Evolutionary conservation across 2,329 filamentous ascomycete genomes (phyloP).

Genomic region (Tothia fuscella): DNA sequence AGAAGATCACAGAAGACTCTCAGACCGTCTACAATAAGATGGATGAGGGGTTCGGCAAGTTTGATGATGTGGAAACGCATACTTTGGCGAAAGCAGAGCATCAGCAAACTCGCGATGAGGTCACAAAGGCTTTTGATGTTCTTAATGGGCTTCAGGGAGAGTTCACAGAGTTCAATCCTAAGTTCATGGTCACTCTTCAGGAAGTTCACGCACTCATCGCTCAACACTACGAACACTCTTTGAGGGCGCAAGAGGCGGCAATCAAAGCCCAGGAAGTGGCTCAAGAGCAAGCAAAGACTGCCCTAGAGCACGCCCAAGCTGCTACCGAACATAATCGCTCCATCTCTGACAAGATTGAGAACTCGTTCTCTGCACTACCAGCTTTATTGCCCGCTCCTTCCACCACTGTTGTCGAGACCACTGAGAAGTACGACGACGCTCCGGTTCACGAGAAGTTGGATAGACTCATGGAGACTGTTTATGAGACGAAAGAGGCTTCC

Average conservation of each 20-base stretch:
- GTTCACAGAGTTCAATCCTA: slow-evolving; percentile 72
- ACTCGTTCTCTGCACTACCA: slow-evolving; percentile 29
- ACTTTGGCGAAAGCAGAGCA: slow-evolving; percentile 67
- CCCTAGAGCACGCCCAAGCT: slow-evolving; percentile 30
- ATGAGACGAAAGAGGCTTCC: slow-evolving; percentile 56
- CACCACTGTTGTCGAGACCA: slow-evolving; percentile 16
- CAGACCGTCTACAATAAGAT: slow-evolving; percentile 76
- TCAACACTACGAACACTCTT: slow-evolving; percentile 81
- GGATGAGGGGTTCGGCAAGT: slow-evolving; percentile 63
- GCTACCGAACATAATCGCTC: slow-evolving; percentile 32
- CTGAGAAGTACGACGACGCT: slow-evolving; percentile 42
- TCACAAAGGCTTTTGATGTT: slow-evolving; percentile 53
- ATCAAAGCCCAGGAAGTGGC: too few relatives aligned
- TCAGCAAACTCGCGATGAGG: slow-evolving; percentile 67
- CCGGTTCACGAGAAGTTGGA: slow-evolving; percentile 45
- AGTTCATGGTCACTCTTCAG: slow-evolving; percentile 74
- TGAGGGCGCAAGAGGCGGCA: slow-evolving; percentile 37
- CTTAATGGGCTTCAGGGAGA: slow-evolving; percentile 55
- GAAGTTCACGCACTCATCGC: slow-evolving; percentile 74
- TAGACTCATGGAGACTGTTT: slow-evolving; percentile 49
- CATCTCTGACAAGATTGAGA: slow-evolving; percentile 30
- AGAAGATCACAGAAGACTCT: slow-evolving; percentile 78
- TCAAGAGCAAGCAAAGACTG: slow-evolving; percentile 26
- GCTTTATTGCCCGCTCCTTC: slow-evolving; percentile 31
- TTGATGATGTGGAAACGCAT: slow-evolving; percentile 46